A percentile compares a stretch with the other conserved stretches of the same genome.
These are phyloP conservation scores for Lentinula edodes DNA, from an alignment of 768 basidiomycete species.

Conservation along the genomic window DNA sequence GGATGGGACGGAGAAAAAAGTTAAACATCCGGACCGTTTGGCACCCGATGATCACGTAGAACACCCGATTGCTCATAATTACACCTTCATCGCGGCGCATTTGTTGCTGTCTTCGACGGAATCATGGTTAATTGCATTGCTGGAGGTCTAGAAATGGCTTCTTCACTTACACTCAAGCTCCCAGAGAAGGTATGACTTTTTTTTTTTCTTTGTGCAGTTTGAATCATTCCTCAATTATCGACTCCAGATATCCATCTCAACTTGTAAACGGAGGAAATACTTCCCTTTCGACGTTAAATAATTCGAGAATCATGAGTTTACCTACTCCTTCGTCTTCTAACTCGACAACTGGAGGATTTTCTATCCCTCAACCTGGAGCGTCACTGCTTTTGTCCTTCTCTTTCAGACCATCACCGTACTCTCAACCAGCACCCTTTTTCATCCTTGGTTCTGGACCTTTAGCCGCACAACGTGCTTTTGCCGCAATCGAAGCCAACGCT, in stretches of 20 bases:
- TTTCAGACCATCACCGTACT: slow-evolving; percentile 27
- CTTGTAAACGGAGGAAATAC: no score
- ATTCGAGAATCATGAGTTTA: no score
- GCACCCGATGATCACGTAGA: no score
- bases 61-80: neutral
- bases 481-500: slow-evolving; percentile 77
- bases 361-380: slow-evolving; percentile 50
- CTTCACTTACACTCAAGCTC: no score
- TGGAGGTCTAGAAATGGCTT: neutral
- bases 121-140: neutral
- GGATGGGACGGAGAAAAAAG: no score
- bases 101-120: neutral
- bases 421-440: slow-evolving; percentile 31
- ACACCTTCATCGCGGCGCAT: neutral
- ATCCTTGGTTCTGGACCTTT: slow-evolving; percentile 76
- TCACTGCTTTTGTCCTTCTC: slow-evolving; percentile 78
- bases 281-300: no score
- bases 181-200: no score
- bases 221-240: no score
- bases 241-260: no score
- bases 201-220: no score
- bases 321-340: slow-evolving; percentile 5
- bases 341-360: slow-evolving; percentile 19
- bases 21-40: no score
- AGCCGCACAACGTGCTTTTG: slow-evolving; percentile 79